A percentile compares a stretch with the other conserved stretches of the same genome.
phyloP scores from a whole-genome alignment of 176 grass and related monocot genomes.

The Avena atlantica region DNA sequence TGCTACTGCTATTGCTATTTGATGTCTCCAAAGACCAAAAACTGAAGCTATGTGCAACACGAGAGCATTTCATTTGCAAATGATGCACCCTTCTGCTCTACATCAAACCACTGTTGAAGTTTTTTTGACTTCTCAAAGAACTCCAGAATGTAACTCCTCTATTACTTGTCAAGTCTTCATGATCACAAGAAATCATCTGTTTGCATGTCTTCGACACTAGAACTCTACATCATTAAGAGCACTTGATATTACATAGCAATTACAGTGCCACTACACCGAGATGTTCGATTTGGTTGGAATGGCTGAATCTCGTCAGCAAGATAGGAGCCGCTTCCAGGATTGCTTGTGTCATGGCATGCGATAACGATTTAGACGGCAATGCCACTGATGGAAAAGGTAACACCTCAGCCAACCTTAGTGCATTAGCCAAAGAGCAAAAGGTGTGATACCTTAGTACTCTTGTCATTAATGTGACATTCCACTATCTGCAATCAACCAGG shows the following conservation, averaged over 20 bases:
- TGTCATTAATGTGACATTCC: not conserved
- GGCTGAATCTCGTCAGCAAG: not conserved
- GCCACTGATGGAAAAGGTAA: not conserved
- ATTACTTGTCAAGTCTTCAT: not conserved
- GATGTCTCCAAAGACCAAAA: not conserved
- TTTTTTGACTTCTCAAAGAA: not conserved
- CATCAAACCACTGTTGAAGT: not conserved
- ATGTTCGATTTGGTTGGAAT: not conserved
- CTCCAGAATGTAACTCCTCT: not conserved
- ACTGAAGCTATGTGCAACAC: not conserved
- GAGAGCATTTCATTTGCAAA: not conserved
- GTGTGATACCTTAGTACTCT: not conserved
- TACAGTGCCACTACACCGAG: not conserved
- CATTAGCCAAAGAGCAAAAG: constrained; percentile 30
- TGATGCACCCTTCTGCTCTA: not conserved
- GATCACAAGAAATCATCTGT: not conserved
- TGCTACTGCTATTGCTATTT: not conserved
- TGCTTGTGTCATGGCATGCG: not conserved
- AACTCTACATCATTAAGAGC: not conserved
- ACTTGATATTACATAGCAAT: not conserved
- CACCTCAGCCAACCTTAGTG: not conserved
- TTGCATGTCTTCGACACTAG: not conserved
- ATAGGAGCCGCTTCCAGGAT: not conserved
- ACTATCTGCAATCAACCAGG: constrained; percentile 2
- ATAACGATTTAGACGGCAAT: not conserved